Conservation (phyloP, 805 yeast genomes). For the Yarrowia sp. region DNA sequence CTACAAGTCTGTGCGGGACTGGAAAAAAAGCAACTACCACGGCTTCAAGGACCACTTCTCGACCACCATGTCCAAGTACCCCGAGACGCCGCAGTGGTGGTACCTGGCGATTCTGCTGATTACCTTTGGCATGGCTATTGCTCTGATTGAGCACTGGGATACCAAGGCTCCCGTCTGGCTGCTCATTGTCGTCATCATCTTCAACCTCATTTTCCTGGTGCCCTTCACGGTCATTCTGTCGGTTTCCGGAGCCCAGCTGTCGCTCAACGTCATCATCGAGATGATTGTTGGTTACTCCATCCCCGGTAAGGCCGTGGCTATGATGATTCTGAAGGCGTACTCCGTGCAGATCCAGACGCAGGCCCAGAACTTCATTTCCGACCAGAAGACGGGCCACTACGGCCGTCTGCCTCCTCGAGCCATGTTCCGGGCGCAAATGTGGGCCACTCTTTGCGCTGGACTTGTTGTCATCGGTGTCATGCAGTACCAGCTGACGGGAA, state of each 20-base stretch:
- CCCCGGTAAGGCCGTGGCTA: constrained; percentile 61
- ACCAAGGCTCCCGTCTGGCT: constrained; percentile 61
- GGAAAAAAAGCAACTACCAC: not conserved
- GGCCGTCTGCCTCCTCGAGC: constrained; percentile 58
- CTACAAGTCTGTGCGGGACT: not conserved
- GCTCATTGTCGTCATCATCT: constrained; percentile 51
- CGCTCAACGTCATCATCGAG: constrained; percentile 60
- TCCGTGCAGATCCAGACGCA: constrained; percentile 64
- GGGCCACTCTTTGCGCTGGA: constrained; percentile 43
- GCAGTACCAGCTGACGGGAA: constrained; percentile 38
- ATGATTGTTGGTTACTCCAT: constrained; percentile 62
- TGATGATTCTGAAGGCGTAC: constrained; percentile 58
- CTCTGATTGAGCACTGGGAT: constrained; percentile 41
- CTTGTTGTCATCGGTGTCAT: constrained; percentile 37
- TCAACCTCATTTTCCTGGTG: constrained; percentile 54
- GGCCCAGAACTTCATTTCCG: constrained; percentile 53
- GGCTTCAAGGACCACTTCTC: constrained; percentile 31
- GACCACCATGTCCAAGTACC: constrained; percentile 50
- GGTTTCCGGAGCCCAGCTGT: constrained; percentile 54
- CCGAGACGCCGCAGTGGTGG: constrained; percentile 78
- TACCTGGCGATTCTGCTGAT: constrained; percentile 48
- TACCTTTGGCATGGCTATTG: constrained; percentile 41
- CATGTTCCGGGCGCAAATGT: constrained; percentile 45
- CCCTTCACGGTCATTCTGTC: constrained; percentile 59
- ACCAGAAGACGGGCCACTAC: constrained; percentile 61